Percentiles rank a stretch among this genome's conserved stretches.
Evolutionary conservation across 345 rosid genomes (phyloP).

Genomic region (Raphanus raphanistrum): DNA sequence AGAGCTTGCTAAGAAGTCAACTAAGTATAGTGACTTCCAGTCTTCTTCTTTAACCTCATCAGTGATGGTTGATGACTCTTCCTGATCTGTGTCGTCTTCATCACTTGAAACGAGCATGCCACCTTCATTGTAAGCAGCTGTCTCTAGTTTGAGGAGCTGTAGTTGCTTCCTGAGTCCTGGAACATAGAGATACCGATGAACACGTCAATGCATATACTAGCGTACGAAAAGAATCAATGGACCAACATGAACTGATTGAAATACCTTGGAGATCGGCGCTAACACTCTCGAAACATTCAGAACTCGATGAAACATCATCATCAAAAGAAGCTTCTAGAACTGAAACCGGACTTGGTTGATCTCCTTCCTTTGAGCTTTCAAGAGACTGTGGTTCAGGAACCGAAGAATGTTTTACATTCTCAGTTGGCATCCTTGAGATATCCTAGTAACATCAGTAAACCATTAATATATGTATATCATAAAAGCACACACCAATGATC

Average conservation of each 20-base stretch:
- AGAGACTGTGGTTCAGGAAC: conserved; percentile 52
- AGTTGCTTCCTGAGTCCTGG: conserved; percentile 94
- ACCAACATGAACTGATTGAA: neutral
- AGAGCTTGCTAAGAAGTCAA: conserved; percentile 50
- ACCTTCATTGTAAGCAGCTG: conserved; percentile 68
- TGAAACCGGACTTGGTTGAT: conserved; percentile 97
- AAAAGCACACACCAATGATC: conserved; percentile 38
- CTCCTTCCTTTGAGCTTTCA: conserved; percentile 68
- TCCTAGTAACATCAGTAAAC: conserved; percentile 51
- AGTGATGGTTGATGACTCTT: conserved; percentile 32
- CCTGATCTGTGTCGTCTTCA: conserved; percentile 56
- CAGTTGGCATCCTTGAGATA: conserved; percentile 42
- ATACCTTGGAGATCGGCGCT: conserved; percentile 93
- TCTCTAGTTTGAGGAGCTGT: conserved; percentile 76
- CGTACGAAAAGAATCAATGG: neutral
- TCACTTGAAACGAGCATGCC: conserved; percentile 64
- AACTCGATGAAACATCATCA: conserved; percentile 74
- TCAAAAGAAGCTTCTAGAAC: conserved; percentile 83
- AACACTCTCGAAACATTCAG: conserved; percentile 92
- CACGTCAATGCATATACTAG: neutral
- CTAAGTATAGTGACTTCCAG: conserved; percentile 57
- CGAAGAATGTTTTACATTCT: conserved; percentile 41
- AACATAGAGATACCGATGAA: neutral
- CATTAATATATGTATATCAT: neutral
- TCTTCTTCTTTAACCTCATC: conserved; percentile 44